phyloP scores from a whole-genome alignment of 2,329 filamentous ascomycete species.

The Cladophialophora bantiana region DNA sequence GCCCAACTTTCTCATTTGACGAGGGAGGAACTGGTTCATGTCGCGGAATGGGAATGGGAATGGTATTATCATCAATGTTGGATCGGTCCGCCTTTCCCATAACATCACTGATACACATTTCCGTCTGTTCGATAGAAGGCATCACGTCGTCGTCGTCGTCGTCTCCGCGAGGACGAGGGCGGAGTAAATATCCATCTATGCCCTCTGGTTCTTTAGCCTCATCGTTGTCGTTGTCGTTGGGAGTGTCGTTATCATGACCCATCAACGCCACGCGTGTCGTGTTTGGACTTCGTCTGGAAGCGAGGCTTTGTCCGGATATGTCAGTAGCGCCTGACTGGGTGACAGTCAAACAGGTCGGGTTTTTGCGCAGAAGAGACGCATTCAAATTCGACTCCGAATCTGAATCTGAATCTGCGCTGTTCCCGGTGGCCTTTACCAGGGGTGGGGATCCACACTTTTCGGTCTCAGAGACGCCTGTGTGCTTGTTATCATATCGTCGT shows the following conservation, averaged over 20 bases:
- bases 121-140: too few species aligned
- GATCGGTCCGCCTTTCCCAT: not conserved
- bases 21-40: not conserved
- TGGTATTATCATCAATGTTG: not conserved
- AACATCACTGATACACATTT: not conserved
- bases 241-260: too few species aligned
- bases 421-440: not conserved
- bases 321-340: not conserved
- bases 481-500: not conserved
- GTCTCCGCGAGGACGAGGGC: not conserved
- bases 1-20: not conserved
- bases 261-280: not conserved
- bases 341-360: not conserved
- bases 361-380: not conserved
- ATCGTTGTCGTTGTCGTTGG: not conserved
- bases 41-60: not conserved
- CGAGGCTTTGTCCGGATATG: not conserved
- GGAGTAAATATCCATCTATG: not conserved
- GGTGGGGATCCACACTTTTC: not conserved
- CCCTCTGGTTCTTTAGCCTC: not conserved
- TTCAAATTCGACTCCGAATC: not conserved
- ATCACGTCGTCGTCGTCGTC: not conserved
- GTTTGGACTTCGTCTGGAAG: not conserved
- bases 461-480: not conserved
- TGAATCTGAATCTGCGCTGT: not conserved